phyloP scores from a whole-genome alignment of 192 early-diverging fungal species.

The Rhizophagus clarus region DNA sequence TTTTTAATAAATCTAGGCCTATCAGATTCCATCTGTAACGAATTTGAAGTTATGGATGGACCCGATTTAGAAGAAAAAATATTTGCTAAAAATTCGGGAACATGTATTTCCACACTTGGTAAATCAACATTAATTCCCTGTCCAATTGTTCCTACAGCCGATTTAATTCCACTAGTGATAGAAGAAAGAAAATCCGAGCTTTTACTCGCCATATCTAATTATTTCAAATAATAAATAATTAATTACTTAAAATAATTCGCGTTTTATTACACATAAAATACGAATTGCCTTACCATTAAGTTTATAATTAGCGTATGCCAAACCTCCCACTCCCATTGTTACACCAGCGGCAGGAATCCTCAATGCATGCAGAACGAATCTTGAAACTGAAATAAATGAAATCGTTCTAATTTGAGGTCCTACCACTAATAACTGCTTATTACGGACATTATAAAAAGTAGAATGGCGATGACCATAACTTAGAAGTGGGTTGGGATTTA shows the following conservation, averaged over 20 bases:
- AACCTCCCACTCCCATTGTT: slow-evolving; percentile 59
- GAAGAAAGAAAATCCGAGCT: slow-evolving; percentile 37
- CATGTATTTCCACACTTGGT: slow-evolving; percentile 44
- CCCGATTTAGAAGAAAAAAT: slow-evolving; percentile 15
- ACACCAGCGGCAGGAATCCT: slow-evolving; percentile 60
- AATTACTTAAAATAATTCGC: background rate
- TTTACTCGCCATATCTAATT: slow-evolving; percentile 27
- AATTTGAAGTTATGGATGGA: slow-evolving; percentile 24
- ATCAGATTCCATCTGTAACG: slow-evolving; percentile 27
- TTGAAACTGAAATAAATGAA: slow-evolving; percentile 41
- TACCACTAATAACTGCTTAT: background rate
- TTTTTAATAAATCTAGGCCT: slow-evolving; percentile 39
- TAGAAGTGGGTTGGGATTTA: background rate
- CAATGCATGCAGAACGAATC: slow-evolving; percentile 49
- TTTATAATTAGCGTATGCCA: slow-evolving; percentile 66
- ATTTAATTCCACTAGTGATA: slow-evolving; percentile 39
- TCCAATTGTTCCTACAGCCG: slow-evolving; percentile 39
- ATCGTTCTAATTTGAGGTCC: background rate
- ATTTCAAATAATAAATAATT: background rate
- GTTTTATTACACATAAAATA: background rate
- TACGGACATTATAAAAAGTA: background rate
- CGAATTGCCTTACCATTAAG: slow-evolving; percentile 44
- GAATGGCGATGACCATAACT: too few species aligned
- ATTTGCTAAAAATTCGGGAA: slow-evolving; percentile 40
- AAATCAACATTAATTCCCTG: slow-evolving; percentile 41